Conservation (phyloP, 306 rosid species). For the Alnus glutinosa region DNA sequence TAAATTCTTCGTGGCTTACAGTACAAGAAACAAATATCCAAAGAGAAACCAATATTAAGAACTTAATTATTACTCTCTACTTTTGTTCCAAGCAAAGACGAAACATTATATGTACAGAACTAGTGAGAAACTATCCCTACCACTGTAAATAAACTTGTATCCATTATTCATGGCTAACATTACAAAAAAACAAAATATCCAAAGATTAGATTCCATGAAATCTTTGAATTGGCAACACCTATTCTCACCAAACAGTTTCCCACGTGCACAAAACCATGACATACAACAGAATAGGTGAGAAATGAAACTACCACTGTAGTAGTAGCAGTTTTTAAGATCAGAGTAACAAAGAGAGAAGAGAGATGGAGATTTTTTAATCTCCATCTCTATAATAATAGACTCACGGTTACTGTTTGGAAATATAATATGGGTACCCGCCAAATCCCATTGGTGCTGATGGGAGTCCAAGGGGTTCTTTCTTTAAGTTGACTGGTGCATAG, state of each 20-base stretch:
- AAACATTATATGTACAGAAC: conserved; percentile 1
- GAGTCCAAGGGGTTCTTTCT: conserved; percentile 46
- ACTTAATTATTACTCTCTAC: not conserved
- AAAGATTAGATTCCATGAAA: not conserved
- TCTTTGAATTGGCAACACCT: conserved; percentile 2
- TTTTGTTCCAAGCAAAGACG: not conserved
- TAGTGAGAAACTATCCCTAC: not conserved
- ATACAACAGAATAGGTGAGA: not conserved
- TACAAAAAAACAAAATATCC: not conserved
- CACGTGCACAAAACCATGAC: not conserved
- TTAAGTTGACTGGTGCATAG: conserved; percentile 45
- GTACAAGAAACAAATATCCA: too few relatives aligned
- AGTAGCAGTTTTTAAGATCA: conserved; percentile 19
- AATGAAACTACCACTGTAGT: not conserved
- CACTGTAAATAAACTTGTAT: not conserved
- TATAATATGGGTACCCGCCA: conserved; percentile 66
- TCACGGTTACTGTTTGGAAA: conserved; percentile 48
- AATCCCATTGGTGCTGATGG: conserved; percentile 52
- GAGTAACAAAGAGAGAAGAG: conserved; percentile 1
- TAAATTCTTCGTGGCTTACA: too few relatives aligned
- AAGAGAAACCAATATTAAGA: not conserved
- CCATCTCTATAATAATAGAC: conserved; percentile 13
- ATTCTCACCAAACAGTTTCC: conserved; percentile 13
- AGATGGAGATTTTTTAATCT: conserved; percentile 2
- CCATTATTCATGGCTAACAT: not conserved